These are phyloP conservation scores for Euphorbia corollata DNA, from an alignment of 441 rosid species.

Conservation along the genomic window DNA sequence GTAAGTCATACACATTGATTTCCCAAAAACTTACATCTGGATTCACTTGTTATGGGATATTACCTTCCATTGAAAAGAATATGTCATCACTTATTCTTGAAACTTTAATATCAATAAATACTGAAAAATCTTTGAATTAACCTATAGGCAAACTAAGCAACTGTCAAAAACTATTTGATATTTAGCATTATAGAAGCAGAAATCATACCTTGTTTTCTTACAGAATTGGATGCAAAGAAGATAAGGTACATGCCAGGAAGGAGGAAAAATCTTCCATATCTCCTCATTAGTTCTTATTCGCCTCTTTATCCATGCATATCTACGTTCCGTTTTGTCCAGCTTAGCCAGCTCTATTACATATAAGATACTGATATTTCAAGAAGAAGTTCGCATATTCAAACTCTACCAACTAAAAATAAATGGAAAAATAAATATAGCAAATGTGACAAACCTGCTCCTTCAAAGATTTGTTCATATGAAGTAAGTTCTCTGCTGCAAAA, in stretches of 20 bases:
- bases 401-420: background rate
- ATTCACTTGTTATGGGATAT: too few relatives aligned
- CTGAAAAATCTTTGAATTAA: too few relatives aligned
- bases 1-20: background rate
- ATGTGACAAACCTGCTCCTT: conserved; percentile 88
- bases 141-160: too few relatives aligned
- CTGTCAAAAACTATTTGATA: too few relatives aligned
- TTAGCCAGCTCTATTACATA: conserved; percentile 74
- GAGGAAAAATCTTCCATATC: conserved; percentile 93
- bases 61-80: too few relatives aligned
- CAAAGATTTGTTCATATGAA: conserved; percentile 95
- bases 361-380: conserved; percentile 17
- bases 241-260: conserved; percentile 95
- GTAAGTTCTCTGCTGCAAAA: conserved; percentile 97
- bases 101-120: too few relatives aligned
- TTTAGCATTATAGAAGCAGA: background rate
- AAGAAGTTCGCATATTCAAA: conserved; percentile 9
- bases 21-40: too few relatives aligned
- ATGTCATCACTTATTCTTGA: too few relatives aligned
- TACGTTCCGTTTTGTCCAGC: conserved; percentile 91
- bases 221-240: conserved; percentile 92
- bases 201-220: conserved; percentile 76
- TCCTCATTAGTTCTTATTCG: conserved; percentile 95
- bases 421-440: background rate
- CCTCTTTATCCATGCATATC: conserved; percentile 99